Base-by-base conservation (phyloP, 345 rosid species). In the Ricinus communis region DNA sequence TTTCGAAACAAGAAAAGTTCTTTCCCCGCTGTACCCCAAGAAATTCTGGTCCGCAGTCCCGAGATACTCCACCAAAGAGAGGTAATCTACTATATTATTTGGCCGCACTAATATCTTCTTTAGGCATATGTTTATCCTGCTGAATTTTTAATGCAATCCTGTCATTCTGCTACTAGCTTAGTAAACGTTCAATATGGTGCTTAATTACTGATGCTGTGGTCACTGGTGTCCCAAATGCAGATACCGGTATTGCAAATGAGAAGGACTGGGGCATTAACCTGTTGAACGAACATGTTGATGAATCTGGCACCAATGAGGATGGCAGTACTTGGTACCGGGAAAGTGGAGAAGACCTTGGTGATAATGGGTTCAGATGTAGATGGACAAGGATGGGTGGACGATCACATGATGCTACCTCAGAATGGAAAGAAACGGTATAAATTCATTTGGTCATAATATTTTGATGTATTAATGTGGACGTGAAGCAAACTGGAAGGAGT, bases 191-290 rank as follows among this genome's bases (percentile, higher is more conserved):
- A 51, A 40, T 52, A 24, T 59, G 65, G 11, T 76, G 45, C 50
- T 55, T 74, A 65, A 46, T 62, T 19, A 74, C 60, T 54, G 56
- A 43, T 36, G 69, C 22, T 33, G 19, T 76, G 69, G 56, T 66
- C 10, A 22, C 46, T 59, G 43, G 47, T 71, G 61, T 50, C 13
- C 40, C 46, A 19, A 68, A 28, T 86, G 79, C 77, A 95, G 99
- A 95, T 82, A 95, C 99, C 1, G 99, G 99, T 55, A 95, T 95
- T 68, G 99, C 99, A 38, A 91, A 90, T 80, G 99, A 95, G 83
- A 92, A 95, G 81, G 99, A 95, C 68, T 91, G 97, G 99, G 97
- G 97, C 58, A 91, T 95, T 68, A 81, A 72, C 78, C 85, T 90
- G 84, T 78, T 91, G 81, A 91, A 81, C 77, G 99, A 89, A 65